Conservation (phyloP, 2,329 filamentous ascomycete genomes). For the Cordyceps tenuipes region DNA sequence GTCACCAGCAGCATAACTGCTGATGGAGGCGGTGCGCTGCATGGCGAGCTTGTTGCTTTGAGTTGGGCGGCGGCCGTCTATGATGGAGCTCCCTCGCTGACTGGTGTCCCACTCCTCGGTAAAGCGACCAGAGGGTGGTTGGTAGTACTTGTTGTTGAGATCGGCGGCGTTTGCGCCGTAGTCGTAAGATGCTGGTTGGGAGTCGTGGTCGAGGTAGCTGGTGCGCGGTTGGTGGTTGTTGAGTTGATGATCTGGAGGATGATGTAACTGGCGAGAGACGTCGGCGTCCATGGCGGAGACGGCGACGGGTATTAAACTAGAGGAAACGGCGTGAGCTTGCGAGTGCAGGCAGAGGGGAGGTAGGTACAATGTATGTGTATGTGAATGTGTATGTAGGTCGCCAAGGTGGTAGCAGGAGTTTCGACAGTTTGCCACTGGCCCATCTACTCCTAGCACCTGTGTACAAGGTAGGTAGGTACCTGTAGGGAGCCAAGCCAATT, state of each 20-base stretch:
- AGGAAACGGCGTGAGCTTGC: neutral
- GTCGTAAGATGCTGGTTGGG: neutral
- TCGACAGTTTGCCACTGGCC: neutral
- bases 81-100: slow-evolving; percentile 56
- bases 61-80: slow-evolving; percentile 36
- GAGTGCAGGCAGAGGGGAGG: neutral
- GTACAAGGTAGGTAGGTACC: no score
- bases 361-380: neutral
- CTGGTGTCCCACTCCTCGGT: slow-evolving; percentile 65
- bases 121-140: slow-evolving; percentile 40
- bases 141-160: neutral
- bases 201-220: neutral
- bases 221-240: neutral
- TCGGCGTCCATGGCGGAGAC: slow-evolving; percentile 7
- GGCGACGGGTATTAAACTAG: slow-evolving; percentile 1
- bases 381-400: neutral
- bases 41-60: slow-evolving; percentile 26
- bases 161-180: neutral
- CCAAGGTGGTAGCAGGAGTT: slow-evolving; percentile 1
- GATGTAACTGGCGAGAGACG: slow-evolving; percentile 9
- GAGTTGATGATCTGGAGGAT: neutral
- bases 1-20: slow-evolving; percentile 43
- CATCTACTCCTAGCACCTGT: no score
- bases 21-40: slow-evolving; percentile 55
- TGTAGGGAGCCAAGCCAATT: neutral